A percentile compares a stretch with the other conserved stretches of the same genome.
These are phyloP conservation scores for Alnus glutinosa DNA, from an alignment of 306 rosid genomes.

Conservation along the genomic window DNA sequence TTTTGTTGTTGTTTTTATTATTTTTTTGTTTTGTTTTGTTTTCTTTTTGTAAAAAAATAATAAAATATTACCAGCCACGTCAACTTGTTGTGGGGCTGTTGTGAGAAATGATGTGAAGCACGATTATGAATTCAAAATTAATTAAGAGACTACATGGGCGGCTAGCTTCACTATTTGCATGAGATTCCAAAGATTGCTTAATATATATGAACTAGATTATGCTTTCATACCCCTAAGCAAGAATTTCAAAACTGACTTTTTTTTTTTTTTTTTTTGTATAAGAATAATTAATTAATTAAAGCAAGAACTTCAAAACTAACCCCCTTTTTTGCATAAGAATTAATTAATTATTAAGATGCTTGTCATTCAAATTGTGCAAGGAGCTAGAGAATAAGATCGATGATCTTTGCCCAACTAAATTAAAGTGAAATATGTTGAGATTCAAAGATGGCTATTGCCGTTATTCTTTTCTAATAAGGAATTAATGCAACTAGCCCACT, in stretches of 20 bases:
- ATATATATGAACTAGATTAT: background rate
- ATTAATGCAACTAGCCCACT: slow-evolving; percentile 27
- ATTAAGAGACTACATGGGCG: background rate
- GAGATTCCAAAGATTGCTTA: background rate
- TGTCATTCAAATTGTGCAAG: background rate
- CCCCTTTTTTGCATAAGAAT: no score
- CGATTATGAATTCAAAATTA: background rate
- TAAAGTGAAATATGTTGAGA: slow-evolving; percentile 10
- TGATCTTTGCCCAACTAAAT: background rate
- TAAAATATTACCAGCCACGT: no score
- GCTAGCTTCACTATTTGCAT: background rate
- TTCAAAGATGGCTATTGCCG: slow-evolving; percentile 3
- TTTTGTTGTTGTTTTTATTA: no score
- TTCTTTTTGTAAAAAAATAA: no score
- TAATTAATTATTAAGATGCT: background rate
- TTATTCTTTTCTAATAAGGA: slow-evolving; percentile 1
- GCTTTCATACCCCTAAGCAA: background rate
- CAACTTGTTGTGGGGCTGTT: no score
- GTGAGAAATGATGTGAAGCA: no score
- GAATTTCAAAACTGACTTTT: background rate
- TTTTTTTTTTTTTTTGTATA: no score
- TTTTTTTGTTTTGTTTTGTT: no score
- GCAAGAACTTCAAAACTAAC: background rate
- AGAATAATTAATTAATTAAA: background rate
- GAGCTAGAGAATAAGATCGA: background rate